Evolutionary conservation across 140 eudicot species (phyloP).

Genomic region (Eryngium alpinum): DNA sequence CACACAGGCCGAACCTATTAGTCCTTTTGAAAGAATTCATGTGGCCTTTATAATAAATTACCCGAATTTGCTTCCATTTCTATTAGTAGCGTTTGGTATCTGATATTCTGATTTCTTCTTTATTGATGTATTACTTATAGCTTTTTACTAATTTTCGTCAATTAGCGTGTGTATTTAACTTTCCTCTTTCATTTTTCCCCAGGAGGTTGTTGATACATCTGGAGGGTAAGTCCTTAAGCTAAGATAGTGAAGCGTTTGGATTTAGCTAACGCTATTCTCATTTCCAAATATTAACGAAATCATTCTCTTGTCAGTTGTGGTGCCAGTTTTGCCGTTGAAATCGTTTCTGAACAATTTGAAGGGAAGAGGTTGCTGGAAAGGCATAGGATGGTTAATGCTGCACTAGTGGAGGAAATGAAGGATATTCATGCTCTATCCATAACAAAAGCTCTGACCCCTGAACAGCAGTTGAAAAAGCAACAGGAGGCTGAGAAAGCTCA

Average conservation of each 20-base stretch:
- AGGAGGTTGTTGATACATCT: conserved; percentile 87
- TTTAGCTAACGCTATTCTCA: neutral
- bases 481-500: conserved; percentile 47
- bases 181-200: conserved; percentile 21
- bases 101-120: neutral
- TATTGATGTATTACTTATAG: neutral
- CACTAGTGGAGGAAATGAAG: conserved; percentile 75
- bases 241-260: too few species aligned
- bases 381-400: conserved; percentile 86
- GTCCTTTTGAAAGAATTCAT: neutral
- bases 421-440: conserved; percentile 93
- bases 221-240: conserved; percentile 64
- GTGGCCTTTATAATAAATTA: neutral
- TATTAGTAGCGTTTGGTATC: neutral
- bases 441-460: conserved; percentile 67
- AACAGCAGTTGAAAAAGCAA: conserved; percentile 73
- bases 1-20: neutral
- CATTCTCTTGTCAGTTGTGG: conserved; percentile 56
- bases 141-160: neutral
- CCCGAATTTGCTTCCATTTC: neutral
- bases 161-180: neutral
- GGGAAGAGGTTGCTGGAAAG: conserved; percentile 89
- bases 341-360: conserved; percentile 72
- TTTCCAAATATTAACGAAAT: conserved; percentile 2
- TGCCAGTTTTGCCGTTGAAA: conserved; percentile 70